Conservation (phyloP, 169 alveolate genomes). For the Plasmodium blacklocki region DNA sequence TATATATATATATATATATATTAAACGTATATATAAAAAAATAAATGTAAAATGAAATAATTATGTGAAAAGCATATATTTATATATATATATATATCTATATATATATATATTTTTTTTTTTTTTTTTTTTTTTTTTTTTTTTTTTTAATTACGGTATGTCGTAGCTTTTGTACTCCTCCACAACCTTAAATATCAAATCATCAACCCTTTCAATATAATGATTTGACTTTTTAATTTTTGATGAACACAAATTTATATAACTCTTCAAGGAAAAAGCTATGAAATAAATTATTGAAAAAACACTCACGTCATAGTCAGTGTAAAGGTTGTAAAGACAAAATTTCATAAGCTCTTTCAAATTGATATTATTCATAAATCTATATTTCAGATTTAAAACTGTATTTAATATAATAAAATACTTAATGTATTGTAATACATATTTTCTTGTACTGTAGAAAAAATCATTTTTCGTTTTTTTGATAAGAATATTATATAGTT, state of each 20-base stretch:
- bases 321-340: conserved; percentile 37
- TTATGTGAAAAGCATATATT: neutral
- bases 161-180: conserved; percentile 37
- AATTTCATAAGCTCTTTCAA: conserved; percentile 17
- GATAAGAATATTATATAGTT: conserved; percentile 25
- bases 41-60: conserved; percentile 4
- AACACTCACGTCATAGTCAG: conserved; percentile 48
- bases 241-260: conserved; percentile 30
- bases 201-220: conserved; percentile 32
- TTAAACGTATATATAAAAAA: neutral
- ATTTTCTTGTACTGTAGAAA: conserved; percentile 58
- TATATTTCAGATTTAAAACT: conserved; percentile 30
- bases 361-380: conserved; percentile 29
- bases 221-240: conserved; percentile 43
- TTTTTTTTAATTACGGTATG: conserved; percentile 28
- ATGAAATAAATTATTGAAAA: conserved; percentile 48
- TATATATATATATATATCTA: too few relatives aligned
- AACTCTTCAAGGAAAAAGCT: conserved; percentile 47
- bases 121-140: neutral
- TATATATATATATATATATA: neutral
- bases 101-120: too few relatives aligned
- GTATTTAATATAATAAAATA: conserved; percentile 43
- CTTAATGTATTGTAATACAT: conserved; percentile 33
- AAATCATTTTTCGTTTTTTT: conserved; percentile 32
- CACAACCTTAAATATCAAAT: conserved; percentile 31